These are phyloP conservation scores for Aspergillus indologenus DNA, from an alignment of 495 filamentous ascomycete genomes.

Conservation along the genomic window DNA sequence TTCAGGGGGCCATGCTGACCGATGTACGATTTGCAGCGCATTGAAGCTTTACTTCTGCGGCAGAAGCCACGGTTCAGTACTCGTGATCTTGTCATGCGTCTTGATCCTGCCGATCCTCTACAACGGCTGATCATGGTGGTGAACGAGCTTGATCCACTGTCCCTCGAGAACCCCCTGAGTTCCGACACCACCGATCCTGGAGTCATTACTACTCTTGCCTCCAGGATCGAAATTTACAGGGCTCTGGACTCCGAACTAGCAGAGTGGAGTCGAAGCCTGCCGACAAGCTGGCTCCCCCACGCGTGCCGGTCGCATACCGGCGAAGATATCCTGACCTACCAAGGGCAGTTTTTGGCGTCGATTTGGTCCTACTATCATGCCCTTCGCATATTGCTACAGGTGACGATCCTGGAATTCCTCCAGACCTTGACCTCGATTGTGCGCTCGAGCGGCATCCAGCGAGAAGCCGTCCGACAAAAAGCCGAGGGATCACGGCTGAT, in stretches of 20 bases:
- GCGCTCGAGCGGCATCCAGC: constrained; percentile 2
- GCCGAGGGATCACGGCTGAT: constrained; percentile 17
- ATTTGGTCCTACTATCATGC: constrained; percentile 45
- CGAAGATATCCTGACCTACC: constrained; percentile 37
- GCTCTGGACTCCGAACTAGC: constrained; percentile 33
- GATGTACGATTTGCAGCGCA: constrained; percentile 23
- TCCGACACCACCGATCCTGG: constrained; percentile 17
- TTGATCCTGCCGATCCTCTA: constrained; percentile 33
- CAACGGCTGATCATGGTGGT: constrained; percentile 37
- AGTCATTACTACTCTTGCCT: constrained; percentile 18
- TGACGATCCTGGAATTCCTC: constrained; percentile 30
- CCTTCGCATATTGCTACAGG: constrained; percentile 36
- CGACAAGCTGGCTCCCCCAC: constrained; percentile 39
- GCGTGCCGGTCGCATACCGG: constrained; percentile 33
- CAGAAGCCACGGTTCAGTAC: constrained; percentile 33
- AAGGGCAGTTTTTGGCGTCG: constrained; percentile 25
- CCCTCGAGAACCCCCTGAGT: constrained; percentile 23
- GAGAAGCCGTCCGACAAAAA: constrained; percentile 5
- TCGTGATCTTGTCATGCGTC: constrained; percentile 29
- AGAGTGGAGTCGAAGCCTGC: constrained; percentile 35
- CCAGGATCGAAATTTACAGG: constrained; percentile 26
- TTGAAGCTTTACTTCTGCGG: constrained; percentile 39
- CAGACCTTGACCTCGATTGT: constrained; percentile 17
- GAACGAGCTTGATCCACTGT: constrained; percentile 33
- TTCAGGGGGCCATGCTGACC: neutral